phyloP scores from a whole-genome alignment of 805 yeast genomes.

The Wickerhamiella kurtzmanii region DNA sequence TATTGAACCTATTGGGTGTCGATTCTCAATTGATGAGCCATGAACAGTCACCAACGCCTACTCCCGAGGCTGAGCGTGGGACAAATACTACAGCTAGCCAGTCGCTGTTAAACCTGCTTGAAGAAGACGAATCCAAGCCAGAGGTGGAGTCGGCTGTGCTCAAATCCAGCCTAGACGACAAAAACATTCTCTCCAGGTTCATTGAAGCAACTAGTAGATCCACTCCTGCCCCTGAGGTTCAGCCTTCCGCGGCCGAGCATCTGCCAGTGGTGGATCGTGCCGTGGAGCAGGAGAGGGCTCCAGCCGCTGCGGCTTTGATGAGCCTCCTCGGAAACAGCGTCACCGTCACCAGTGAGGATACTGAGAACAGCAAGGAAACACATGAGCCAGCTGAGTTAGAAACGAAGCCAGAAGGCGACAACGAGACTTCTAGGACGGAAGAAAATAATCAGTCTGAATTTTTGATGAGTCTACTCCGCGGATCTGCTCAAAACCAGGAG shows the following conservation, averaged over 20 bases:
- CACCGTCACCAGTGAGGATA: neutral
- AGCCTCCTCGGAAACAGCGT: neutral
- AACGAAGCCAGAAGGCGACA: neutral
- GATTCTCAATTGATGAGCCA: neutral
- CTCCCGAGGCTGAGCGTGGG: neutral
- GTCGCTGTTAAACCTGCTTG: neutral
- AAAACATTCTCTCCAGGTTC: neutral
- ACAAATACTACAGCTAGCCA: slow-evolving; percentile 15
- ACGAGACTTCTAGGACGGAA: neutral
- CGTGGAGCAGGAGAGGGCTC: neutral
- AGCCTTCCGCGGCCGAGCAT: neutral
- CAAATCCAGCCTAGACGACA: no score
- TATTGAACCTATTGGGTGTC: neutral
- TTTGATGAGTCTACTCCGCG: neutral
- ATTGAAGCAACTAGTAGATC: neutral
- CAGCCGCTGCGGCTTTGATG: neutral
- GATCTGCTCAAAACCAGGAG: neutral
- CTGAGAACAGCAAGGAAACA: no score
- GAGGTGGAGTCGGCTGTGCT: neutral
- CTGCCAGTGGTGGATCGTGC: neutral
- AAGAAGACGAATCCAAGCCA: neutral
- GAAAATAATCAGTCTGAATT: neutral
- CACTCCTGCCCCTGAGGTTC: neutral
- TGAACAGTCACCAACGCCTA: neutral
- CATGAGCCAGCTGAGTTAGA: neutral